These are phyloP conservation scores for Pleurotus citrinopileatus DNA, from an alignment of 768 basidiomycete genomes.

Conservation along the genomic window DNA sequence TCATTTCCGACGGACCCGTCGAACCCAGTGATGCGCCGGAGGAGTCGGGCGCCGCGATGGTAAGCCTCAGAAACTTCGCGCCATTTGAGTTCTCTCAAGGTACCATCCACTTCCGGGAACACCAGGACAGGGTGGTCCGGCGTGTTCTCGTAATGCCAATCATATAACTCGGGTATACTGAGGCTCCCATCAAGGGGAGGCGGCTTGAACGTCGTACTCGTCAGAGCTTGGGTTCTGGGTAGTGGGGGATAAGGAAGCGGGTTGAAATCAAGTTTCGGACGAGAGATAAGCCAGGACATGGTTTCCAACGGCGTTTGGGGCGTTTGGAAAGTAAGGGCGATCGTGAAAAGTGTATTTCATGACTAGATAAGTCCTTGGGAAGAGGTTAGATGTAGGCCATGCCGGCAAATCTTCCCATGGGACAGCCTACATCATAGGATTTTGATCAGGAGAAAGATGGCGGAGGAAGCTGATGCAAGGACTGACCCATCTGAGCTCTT, in stretches of 20 bases:
- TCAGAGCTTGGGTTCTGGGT: not conserved
- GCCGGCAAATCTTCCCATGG: no score
- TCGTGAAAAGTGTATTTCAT: no score
- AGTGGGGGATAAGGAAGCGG: not conserved
- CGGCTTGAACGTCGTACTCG: conserved; percentile 14
- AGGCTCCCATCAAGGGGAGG: not conserved
- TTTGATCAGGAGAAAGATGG: no score
- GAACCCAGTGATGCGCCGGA: conserved; percentile 2
- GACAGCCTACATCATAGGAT: no score
- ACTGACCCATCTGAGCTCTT: no score
- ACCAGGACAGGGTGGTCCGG: conserved; percentile 15
- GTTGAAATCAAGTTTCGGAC: not conserved
- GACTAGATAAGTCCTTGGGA: no score
- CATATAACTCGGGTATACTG: not conserved
- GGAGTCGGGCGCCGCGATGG: conserved; percentile 20
- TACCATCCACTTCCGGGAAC: conserved; percentile 12
- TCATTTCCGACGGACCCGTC: conserved; percentile 1
- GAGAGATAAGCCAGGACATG: not conserved
- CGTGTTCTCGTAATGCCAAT: not conserved
- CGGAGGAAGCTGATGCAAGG: no score
- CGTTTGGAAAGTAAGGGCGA: no score
- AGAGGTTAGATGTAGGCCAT: no score
- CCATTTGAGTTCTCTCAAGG: conserved; percentile 18
- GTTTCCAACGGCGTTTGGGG: no score
- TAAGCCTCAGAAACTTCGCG: conserved; percentile 22